Conservation (phyloP, 768 basidiomycete genomes). For the Leccinum variicolor region DNA sequence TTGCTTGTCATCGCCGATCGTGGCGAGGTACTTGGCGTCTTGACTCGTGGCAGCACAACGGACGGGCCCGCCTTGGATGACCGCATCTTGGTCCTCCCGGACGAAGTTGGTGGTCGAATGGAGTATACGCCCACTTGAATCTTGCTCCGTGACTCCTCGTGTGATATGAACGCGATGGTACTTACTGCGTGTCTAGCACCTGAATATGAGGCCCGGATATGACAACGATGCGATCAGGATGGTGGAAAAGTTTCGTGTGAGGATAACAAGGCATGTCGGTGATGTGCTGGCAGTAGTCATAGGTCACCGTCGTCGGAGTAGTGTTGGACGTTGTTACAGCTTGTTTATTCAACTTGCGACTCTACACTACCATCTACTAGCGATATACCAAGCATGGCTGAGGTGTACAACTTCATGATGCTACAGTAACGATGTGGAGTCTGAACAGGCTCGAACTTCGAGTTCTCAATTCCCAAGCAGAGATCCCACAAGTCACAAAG, state of each 20-base stretch:
- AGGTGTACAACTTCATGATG: not conserved
- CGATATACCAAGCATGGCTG: not conserved
- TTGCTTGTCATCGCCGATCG: slow-evolving; percentile 75
- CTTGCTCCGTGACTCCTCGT: slow-evolving; percentile 6
- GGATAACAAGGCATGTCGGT: slow-evolving; percentile 43
- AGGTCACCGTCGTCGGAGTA: not conserved
- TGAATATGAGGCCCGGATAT: slow-evolving; percentile 65
- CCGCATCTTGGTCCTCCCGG: slow-evolving; percentile 27
- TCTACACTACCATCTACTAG: not conserved
- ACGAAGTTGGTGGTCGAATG: slow-evolving; percentile 39
- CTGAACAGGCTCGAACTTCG: not conserved
- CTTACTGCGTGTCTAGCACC: slow-evolving; percentile 54
- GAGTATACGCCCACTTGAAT: slow-evolving; percentile 52
- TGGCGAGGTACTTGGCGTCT: slow-evolving; percentile 48
- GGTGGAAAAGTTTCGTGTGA: slow-evolving; percentile 44
- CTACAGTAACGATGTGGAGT: not conserved
- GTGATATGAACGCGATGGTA: slow-evolving; percentile 1
- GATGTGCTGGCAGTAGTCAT: too few species aligned
- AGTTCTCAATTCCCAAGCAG: not conserved
- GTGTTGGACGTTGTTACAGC: not conserved
- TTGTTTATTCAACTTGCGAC: not conserved
- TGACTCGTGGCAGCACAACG: slow-evolving; percentile 54
- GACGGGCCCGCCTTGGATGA: slow-evolving; percentile 53
- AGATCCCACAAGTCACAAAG: not conserved
- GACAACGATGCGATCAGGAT: slow-evolving; percentile 35